Percentiles rank a stretch among this genome's conserved stretches.
phyloP scores from a whole-genome alignment of 805 yeast genomes.

The Hanseniaspora osmophila region DNA sequence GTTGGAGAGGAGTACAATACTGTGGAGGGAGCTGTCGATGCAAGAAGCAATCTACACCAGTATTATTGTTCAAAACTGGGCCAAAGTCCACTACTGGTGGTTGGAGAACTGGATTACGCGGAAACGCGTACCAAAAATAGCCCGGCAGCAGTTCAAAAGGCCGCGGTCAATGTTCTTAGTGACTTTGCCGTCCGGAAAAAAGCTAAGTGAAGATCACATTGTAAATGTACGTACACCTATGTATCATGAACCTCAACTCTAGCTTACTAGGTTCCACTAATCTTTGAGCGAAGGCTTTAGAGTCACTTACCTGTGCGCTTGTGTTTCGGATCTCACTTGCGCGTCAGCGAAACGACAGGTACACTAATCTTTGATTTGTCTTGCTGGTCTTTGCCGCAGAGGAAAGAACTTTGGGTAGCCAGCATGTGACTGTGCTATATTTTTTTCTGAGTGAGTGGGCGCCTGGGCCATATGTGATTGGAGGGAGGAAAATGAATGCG shows the following conservation, averaged over 20 bases:
- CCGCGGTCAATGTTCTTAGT: too few relatives aligned
- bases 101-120: not conserved
- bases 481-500: too few relatives aligned
- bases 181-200: not conserved
- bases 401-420: too few relatives aligned
- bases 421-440: too few relatives aligned
- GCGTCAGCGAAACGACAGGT: not conserved
- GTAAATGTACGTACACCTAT: too few relatives aligned
- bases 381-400: too few relatives aligned
- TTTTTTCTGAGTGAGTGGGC: too few relatives aligned
- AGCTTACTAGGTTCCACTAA: not conserved
- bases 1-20: constrained; percentile 35
- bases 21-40: constrained; percentile 25
- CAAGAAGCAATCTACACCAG: constrained; percentile 20
- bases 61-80: not conserved
- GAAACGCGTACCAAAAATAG: too few relatives aligned
- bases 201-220: not conserved
- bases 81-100: not conserved
- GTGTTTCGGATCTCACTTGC: not conserved
- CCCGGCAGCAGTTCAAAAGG: too few relatives aligned
- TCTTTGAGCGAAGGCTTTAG: not conserved
- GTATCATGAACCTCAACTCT: too few relatives aligned
- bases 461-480: too few relatives aligned
- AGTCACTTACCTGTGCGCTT: not conserved
- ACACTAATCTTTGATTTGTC: not conserved